A percentile compares a stretch with the other conserved stretches of the same genome.
These are phyloP conservation scores for Artemisia argyi DNA, from an alignment of 129 eudicot species.

Conservation along the genomic window DNA sequence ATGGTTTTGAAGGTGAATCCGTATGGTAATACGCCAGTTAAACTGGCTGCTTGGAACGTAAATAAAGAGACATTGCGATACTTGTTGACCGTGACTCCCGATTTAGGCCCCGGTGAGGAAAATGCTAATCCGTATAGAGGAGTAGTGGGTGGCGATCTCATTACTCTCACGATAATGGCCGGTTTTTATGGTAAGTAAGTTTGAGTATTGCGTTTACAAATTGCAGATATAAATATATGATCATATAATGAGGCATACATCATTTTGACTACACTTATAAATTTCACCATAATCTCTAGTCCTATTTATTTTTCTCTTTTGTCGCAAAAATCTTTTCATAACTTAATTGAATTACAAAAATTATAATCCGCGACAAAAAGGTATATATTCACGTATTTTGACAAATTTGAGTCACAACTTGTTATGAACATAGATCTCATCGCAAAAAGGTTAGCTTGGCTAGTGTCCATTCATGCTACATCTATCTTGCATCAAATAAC, in stretches of 20 bases:
- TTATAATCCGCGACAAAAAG: too few species aligned
- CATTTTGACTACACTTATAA: not conserved
- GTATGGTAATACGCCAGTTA: not conserved
- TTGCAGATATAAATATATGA: too few species aligned
- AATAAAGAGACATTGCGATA: not conserved
- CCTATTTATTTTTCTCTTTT: not conserved
- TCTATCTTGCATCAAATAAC: too few species aligned
- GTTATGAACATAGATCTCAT: not conserved
- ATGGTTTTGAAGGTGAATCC: not conserved
- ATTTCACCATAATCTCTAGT: not conserved
- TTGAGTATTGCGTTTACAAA: too few species aligned
- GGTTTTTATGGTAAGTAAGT: conserved; percentile 14
- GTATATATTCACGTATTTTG: too few species aligned
- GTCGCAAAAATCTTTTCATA: too few species aligned
- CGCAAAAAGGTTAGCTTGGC: not conserved
- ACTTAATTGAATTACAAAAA: too few species aligned
- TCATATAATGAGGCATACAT: not conserved
- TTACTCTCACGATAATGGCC: conserved; percentile 12
- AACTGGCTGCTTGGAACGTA: not conserved
- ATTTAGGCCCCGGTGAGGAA: conserved; percentile 1
- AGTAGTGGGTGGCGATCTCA: conserved; percentile 7
- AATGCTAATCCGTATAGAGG: conserved; percentile 7
- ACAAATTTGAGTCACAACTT: too few species aligned
- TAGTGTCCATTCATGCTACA: not conserved
- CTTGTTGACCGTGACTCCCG: conserved; percentile 6